Evolutionary conservation across 306 rosid genomes (phyloP).

Genomic region (Ziziphus jujuba): DNA sequence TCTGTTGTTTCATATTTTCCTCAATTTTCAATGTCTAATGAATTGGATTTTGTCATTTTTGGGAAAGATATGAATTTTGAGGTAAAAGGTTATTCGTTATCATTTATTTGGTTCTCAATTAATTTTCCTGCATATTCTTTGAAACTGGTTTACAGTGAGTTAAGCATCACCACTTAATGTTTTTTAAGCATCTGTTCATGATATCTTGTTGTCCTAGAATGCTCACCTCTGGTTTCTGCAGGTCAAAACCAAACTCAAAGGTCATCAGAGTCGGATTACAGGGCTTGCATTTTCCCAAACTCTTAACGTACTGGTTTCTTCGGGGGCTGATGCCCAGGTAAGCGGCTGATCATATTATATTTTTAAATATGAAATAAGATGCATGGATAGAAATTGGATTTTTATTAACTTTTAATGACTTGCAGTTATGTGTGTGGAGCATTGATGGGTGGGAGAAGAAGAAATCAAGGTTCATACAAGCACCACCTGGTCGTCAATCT

Average conservation of each 20-base stretch:
- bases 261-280: conserved; percentile 50
- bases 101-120: neutral
- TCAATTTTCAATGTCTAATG: no score
- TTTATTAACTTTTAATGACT: conserved; percentile 1
- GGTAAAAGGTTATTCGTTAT: no score
- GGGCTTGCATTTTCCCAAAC: conserved; percentile 47
- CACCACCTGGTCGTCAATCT: conserved; percentile 42
- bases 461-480: conserved; percentile 43
- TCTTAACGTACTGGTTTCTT: conserved; percentile 39
- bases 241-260: conserved; percentile 44
- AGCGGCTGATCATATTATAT: neutral
- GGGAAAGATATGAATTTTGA: no score
- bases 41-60: no score
- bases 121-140: neutral
- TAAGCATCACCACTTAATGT: neutral
- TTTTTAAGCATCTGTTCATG: neutral
- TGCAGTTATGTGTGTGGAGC: conserved; percentile 45
- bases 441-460: conserved; percentile 53
- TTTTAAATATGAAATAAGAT: neutral
- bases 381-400: neutral
- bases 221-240: neutral
- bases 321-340: conserved; percentile 50
- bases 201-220: neutral
- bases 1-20: no score
- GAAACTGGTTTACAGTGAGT: neutral